Base-by-base conservation (phyloP, 108 stramenopile genomes). In the Cylindrotheca fusiformis region DNA sequence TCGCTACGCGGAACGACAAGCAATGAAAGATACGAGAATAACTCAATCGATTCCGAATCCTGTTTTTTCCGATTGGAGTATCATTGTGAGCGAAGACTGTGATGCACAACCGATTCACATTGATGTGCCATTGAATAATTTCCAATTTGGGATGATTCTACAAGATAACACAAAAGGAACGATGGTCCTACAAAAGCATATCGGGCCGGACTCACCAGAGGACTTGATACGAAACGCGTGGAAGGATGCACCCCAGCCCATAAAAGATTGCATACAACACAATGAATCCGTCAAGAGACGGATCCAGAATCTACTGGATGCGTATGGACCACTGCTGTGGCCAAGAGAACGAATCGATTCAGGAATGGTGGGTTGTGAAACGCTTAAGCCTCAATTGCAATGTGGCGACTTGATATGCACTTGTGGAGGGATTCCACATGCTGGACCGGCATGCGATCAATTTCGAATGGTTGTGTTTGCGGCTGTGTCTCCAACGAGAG, bases 401-500 rank as follows among this genome's bases (percentile, higher is more conserved):
- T 60, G 60, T 26, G 60, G 60, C 23, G 60, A 60, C 47, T 27
- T 60, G 47, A 60, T 60, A 4, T 60, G 60, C 19, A 60, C 60
- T 14, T 28, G 25, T 28, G 60, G 60, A 24, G 60, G 60, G 4
- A 36, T 60, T 48, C 46, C 60, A 2, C 60, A 60, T 48, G 60
- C 46, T 4, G 60, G 60, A 47, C 60, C 60, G 14, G 60, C 60
- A 25, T 60, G 60, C 47, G 46, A 60, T 25, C 27, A 23, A 17
- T 48, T 60, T 60, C 60, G 60, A 47, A 48, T 48, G 46, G 60
- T 60, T 26, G 41, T 60, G 46, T 60, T 60, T 60, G 60, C 32
- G 14, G 60, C 60, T 23, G 60, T 28, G 12, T 47, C 60, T 27
- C 60, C 60, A 19, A 60, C 60, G 2, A 32, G 19, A 21, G 19